phyloP scores from a whole-genome alignment of 2,329 filamentous ascomycete genomes.

The Calonectria henricotiae region DNA sequence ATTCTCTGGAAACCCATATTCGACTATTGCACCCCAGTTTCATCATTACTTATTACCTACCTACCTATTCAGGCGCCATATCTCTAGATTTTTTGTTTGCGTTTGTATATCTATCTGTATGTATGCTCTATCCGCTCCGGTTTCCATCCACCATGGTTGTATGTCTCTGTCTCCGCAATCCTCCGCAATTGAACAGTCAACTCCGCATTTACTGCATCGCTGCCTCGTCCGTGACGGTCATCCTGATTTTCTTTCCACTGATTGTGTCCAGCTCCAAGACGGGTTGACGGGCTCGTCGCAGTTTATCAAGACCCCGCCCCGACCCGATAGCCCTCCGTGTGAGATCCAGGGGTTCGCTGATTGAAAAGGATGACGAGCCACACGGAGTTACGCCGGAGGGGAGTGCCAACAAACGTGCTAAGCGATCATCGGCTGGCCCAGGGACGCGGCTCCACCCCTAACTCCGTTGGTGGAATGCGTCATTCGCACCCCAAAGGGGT shows the following conservation, averaged over 20 bases:
- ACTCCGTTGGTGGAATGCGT: constrained; percentile 29
- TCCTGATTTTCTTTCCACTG: neutral
- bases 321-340: constrained; percentile 41
- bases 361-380: constrained; percentile 28
- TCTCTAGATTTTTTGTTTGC: neutral
- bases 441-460: constrained; percentile 24
- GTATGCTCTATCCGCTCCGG: neutral
- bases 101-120: neutral
- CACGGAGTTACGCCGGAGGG: constrained; percentile 23
- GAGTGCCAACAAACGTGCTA: constrained; percentile 17
- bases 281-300: constrained; percentile 43
- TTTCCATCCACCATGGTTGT: neutral
- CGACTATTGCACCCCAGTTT: neutral
- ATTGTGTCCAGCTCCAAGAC: constrained; percentile 11
- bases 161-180: constrained; percentile 18
- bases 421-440: constrained; percentile 19
- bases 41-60: neutral
- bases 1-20: constrained; percentile 6
- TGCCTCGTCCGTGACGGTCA: constrained; percentile 10
- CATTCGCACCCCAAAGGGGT: constrained; percentile 26
- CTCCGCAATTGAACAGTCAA: neutral
- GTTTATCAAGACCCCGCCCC: constrained; percentile 47
- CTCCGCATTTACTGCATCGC: neutral
- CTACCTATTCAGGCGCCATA: neutral
- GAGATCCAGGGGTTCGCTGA: constrained; percentile 23